Evolutionary conservation across 2,329 filamentous ascomycete species (phyloP).

Genomic region (Cladosporium sp.): DNA sequence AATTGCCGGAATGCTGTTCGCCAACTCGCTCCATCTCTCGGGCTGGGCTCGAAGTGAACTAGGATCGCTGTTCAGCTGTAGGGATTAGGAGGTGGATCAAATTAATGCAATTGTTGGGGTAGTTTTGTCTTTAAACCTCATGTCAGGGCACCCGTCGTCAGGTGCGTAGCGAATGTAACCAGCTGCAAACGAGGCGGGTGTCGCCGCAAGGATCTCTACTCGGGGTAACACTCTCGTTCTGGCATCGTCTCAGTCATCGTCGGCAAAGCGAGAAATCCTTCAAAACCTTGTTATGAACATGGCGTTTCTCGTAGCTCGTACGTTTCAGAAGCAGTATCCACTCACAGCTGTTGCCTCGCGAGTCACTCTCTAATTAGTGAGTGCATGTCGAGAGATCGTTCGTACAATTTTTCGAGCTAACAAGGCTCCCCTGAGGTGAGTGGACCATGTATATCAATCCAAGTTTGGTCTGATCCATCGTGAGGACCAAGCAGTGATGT

Average conservation of each 20-base stretch:
- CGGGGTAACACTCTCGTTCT: not conserved
- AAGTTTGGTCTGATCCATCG: not conserved
- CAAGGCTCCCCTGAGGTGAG: no score
- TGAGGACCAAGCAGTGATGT: not conserved
- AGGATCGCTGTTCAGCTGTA: not conserved
- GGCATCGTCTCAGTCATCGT: not conserved
- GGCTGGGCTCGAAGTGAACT: not conserved
- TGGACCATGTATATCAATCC: no score
- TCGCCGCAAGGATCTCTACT: not conserved
- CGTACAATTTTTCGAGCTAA: not conserved
- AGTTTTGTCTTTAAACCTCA: not conserved
- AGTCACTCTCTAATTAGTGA: not conserved
- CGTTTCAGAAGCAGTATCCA: not conserved
- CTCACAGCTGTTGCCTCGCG: not conserved
- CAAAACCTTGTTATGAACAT: no score
- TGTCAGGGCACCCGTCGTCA: not conserved
- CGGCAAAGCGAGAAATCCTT: not conserved
- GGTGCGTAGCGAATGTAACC: not conserved
- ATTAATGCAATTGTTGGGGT: constrained; percentile 1
- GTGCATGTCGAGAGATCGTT: not conserved
- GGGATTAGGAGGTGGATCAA: not conserved
- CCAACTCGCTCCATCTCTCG: not conserved
- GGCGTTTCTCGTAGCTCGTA: not conserved
- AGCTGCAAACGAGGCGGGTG: not conserved
- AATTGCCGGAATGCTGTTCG: not conserved